Conservation (phyloP, 1,139 yeast genomes). For the Kodamaea derodonti region DNA sequence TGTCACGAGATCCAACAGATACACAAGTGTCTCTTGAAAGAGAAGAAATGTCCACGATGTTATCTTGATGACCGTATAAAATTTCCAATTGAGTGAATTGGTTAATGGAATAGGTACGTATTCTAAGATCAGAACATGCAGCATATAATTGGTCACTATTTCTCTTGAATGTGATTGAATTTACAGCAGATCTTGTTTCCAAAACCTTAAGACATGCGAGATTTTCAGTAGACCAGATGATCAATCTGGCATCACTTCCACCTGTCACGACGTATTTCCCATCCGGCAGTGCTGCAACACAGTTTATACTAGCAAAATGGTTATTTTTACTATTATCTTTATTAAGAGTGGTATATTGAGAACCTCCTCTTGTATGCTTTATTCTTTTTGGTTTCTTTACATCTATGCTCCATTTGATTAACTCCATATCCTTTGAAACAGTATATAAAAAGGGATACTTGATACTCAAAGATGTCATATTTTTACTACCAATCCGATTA, state of each 20-base stretch:
- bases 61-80: slow-evolving; percentile 92
- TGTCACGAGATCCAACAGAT: slow-evolving; percentile 91
- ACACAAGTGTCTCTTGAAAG: slow-evolving; percentile 86
- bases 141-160: slow-evolving; percentile 84
- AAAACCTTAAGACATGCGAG: slow-evolving; percentile 71
- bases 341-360: slow-evolving; percentile 32
- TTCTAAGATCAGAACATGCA: slow-evolving; percentile 87
- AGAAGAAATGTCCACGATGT: slow-evolving; percentile 75
- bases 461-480: slow-evolving; percentile 51
- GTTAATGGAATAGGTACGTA: slow-evolving; percentile 80
- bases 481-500: slow-evolving; percentile 58
- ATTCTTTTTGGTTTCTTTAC: slow-evolving; percentile 52
- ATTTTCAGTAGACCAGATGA: slow-evolving; percentile 83
- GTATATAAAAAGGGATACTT: slow-evolving; percentile 67
- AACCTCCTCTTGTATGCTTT: slow-evolving; percentile 65
- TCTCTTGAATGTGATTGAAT: slow-evolving; percentile 73
- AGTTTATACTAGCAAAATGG: slow-evolving; percentile 70
- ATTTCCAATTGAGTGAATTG: slow-evolving; percentile 88
- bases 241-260: slow-evolving; percentile 73
- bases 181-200: slow-evolving; percentile 71
- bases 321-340: slow-evolving; percentile 48
- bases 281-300: slow-evolving; percentile 83
- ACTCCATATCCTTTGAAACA: slow-evolving; percentile 75
- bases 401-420: slow-evolving; percentile 67
- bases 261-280: slow-evolving; percentile 90